Conservation (phyloP, 306 rosid genomes). For the Gillenia trifoliata region DNA sequence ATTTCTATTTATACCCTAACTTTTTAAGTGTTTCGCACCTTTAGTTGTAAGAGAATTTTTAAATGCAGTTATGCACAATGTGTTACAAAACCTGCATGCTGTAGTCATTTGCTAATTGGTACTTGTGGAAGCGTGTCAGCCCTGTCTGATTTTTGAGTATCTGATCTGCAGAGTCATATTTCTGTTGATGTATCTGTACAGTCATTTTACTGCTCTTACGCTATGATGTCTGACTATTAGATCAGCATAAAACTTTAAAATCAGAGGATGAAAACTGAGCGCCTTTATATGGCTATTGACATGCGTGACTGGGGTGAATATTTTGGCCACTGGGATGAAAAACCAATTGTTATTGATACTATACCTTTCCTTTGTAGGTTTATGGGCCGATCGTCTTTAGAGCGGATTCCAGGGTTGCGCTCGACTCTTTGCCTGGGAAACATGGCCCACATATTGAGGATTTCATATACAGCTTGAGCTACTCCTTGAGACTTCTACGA, state of each 20-base stretch:
- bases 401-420: slow-evolving; percentile 54
- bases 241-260: background rate
- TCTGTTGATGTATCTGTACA: too few species aligned
- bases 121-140: background rate
- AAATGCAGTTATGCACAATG: background rate
- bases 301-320: background rate
- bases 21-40: background rate
- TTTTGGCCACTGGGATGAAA: background rate
- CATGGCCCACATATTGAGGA: slow-evolving; percentile 58
- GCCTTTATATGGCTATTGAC: too few species aligned
- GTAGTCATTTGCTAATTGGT: background rate
- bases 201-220: too few species aligned
- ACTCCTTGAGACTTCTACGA: slow-evolving; percentile 49
- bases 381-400: slow-evolving; percentile 70
- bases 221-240: background rate
- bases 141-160: too few species aligned
- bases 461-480: slow-evolving; percentile 71
- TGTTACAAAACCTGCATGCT: background rate
- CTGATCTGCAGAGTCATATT: too few species aligned
- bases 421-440: slow-evolving; percentile 41
- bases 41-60: background rate
- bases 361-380: slow-evolving; percentile 38
- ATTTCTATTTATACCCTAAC: background rate
- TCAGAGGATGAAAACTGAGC: too few species aligned
- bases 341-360: background rate